Base-by-base conservation (phyloP, 768 basidiomycete species). In the Suillus alpinus region DNA sequence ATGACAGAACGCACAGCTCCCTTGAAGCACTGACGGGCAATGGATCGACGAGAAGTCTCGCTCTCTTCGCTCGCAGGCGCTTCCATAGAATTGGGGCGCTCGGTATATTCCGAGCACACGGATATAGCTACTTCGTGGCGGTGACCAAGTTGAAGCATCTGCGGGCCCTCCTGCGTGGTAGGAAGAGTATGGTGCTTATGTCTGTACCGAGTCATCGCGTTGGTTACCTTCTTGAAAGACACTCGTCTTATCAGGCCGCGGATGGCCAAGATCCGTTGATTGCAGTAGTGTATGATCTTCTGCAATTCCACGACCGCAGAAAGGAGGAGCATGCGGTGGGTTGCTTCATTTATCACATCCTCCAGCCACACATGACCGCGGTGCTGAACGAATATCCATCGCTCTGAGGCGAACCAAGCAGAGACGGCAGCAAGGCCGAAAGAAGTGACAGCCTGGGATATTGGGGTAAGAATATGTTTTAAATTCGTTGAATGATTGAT, bases 401-500 rank as follows among this genome's bases (percentile, higher is more conserved):
- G 78, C 64, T 83, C 82, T 3, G 79, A 82, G n/a, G 77, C 76
- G 68, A 84, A 83, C 82, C 82, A 83, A 10, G 76, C 70, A 5
- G 83, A 83, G 37, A 83, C 83, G 39, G 82, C 82, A 36, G 76
- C 68, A n/a, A 79, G 75, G 47, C 78, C 78, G 56, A 79, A 77
- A 5, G 77, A 77, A 39, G 76, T 77, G 39, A 79, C 76, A 55
- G 68, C 72, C 72, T 73, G 50, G 39, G 52, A 59, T 57, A 3
- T 46, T 3, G 13, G 18, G 47, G 26, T 69, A 49, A 68, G 68
- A 41, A 41, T 32, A 10, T 52, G 59, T 41, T 16, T 26, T 18
- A n/a, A 50, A 34, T 16, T 23, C n/a, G 18, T 58, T 34, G 3
- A 29, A 23, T 41, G 36, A 29, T 20, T 32, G 36, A 51, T 40